phyloP scores from a whole-genome alignment of 805 yeast species.

The Candida nemodendra region DNA sequence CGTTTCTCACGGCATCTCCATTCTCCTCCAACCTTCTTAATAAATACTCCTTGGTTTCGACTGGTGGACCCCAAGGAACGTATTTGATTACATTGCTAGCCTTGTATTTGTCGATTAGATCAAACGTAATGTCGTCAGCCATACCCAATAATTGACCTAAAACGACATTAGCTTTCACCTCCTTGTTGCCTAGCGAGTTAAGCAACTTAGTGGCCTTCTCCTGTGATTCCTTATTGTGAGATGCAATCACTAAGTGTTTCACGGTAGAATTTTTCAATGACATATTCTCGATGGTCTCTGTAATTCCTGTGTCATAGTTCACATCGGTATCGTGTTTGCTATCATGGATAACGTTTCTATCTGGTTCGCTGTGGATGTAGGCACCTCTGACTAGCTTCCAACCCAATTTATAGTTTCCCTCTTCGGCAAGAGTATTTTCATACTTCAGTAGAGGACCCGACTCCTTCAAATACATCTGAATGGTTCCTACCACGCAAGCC shows the following conservation, averaged over 20 bases:
- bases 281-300: constrained; percentile 59
- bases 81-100: constrained; percentile 83
- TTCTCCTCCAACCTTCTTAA: constrained; percentile 91
- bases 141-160: constrained; percentile 91
- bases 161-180: constrained; percentile 60
- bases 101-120: constrained; percentile 61
- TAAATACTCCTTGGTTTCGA: constrained; percentile 87
- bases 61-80: constrained; percentile 97
- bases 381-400: constrained; percentile 95
- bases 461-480: constrained; percentile 86
- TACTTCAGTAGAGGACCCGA: constrained; percentile 57
- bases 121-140: constrained; percentile 88
- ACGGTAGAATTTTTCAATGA: constrained; percentile 41
- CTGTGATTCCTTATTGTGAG: constrained; percentile 84
- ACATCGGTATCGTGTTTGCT: constrained; percentile 79
- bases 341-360: constrained; percentile 68
- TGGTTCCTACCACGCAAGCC: constrained; percentile 79
- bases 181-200: constrained; percentile 21
- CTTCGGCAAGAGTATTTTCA: constrained; percentile 65
- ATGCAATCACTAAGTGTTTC: constrained; percentile 85
- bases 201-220: constrained; percentile 63
- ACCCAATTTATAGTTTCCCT: constrained; percentile 69
- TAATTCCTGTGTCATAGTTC: constrained; percentile 70
- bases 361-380: constrained; percentile 83
- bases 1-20: constrained; percentile 88